Base-by-base conservation (phyloP, 257 asterid species). In the Primulina eburnea region DNA sequence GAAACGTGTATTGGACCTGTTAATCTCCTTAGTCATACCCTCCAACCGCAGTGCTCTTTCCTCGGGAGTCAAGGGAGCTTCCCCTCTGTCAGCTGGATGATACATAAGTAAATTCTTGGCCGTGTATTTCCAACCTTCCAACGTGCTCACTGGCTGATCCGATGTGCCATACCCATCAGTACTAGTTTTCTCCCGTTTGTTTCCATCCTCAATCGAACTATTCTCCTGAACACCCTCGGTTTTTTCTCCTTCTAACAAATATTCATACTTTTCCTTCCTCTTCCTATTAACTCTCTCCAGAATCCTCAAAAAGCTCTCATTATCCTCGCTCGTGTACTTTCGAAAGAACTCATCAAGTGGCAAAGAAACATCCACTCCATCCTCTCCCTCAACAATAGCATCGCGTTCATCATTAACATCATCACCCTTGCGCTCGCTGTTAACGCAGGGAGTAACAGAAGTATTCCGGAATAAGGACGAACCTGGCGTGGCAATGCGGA, bases 161-260 rank as follows among this genome's bases (percentile, higher is more conserved):
- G 96, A 89, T 14, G 99, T 89, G 53, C 99, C 99, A 67, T 82
- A 93, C 17, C 96, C 97, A 78, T 93, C 97, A 0, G 99, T 93
- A 3, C 61, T 80, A 53, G 70, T 79, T 62, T 26, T 63, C 79
- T 83, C 95, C 69, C 96, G 76, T 68, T 80, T 83, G 75, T 80
- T 87, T 16, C 71, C 82, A 75, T 80, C 80, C 81, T 85, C 95
- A 58, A 90, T 83, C 82, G 80, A 70, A 55, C 73, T 75, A 55
- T 74, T 78, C 55, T 70, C 82, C 32, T 75, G 63, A 64, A 68
- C 87, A 32, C 28, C 84, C 20, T 63, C 85, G 53, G 30, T 38
- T 11, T 74, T 62, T 18, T 84, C 92, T 20, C 81, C 78, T 73
- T 85, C 99, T 83, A 89, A 77, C 79, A 90, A 80, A 81, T 75